Conservation (phyloP, 768 basidiomycete species). For the Boletus pseudopeckii region DNA sequence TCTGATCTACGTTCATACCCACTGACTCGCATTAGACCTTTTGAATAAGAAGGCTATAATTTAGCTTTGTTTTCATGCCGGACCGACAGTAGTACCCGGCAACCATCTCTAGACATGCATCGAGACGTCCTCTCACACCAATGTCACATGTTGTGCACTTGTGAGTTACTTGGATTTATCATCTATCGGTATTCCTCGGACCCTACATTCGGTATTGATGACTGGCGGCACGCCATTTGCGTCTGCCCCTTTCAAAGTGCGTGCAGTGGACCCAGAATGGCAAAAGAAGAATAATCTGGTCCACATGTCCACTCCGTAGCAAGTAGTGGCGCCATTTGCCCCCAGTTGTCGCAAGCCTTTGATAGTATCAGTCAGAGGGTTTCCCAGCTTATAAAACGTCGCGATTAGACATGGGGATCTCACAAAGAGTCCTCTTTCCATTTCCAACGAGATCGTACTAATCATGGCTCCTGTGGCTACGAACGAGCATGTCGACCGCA, state of each 20-base stretch:
- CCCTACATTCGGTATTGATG: neutral
- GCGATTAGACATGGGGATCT: neutral
- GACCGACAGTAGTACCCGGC: neutral
- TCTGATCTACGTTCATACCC: neutral
- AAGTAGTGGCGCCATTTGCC: slow-evolving; percentile 20
- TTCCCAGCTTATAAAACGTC: slow-evolving; percentile 15
- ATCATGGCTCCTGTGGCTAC: slow-evolving; percentile 53
- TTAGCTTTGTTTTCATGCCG: neutral
- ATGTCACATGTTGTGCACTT: slow-evolving; percentile 3
- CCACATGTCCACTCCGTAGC: slow-evolving; percentile 11
- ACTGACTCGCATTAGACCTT: neutral
- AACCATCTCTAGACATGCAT: neutral
- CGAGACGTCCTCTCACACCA: slow-evolving; percentile 5
- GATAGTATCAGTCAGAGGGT: neutral
- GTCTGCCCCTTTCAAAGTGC: neutral
- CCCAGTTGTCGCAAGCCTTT: slow-evolving; percentile 7
- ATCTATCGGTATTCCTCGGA: neutral
- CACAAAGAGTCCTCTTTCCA: neutral
- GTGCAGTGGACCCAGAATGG: slow-evolving; percentile 5
- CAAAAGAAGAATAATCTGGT: slow-evolving; percentile 8
- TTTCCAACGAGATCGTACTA: neutral
- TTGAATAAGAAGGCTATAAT: neutral
- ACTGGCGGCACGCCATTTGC: neutral
- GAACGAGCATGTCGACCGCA: slow-evolving; percentile 28
- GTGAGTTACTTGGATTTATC: neutral